Evolutionary conservation across 345 rosid genomes (phyloP).

Genomic region (Pseudoturritis turrita): DNA sequence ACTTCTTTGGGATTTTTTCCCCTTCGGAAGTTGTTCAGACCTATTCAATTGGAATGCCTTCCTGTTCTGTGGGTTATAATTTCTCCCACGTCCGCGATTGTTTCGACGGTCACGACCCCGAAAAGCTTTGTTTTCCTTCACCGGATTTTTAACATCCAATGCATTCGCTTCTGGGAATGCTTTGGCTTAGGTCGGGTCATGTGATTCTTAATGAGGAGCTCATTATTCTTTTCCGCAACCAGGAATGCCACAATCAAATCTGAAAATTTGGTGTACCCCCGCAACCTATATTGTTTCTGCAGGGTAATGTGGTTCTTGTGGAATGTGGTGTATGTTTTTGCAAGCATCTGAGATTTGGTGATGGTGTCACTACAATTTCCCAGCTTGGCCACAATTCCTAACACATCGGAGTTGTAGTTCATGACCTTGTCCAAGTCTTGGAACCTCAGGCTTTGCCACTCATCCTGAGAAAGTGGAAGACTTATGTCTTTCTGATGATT

Average conservation of each 20-base stretch:
- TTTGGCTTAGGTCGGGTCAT: background rate
- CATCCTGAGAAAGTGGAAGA: background rate
- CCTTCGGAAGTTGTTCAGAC: background rate
- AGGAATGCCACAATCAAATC: background rate
- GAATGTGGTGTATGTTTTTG: background rate
- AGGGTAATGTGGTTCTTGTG: background rate
- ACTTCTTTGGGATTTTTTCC: background rate
- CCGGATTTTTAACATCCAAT: background rate
- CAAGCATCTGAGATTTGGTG: background rate
- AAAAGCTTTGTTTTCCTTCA: background rate
- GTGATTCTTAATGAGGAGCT: background rate
- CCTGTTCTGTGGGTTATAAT: background rate
- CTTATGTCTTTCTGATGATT: too few relatives aligned
- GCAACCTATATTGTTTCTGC: background rate
- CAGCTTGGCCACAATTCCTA: background rate
- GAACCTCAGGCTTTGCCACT: background rate
- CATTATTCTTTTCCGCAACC: background rate
- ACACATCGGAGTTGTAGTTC: background rate
- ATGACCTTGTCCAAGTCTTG: too few relatives aligned
- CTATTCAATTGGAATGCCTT: too few relatives aligned
- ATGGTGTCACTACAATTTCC: background rate
- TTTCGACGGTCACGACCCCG: background rate
- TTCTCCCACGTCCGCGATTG: background rate
- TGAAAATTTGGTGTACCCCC: background rate
- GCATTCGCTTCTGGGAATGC: background rate